Percentiles rank a stretch among this genome's conserved stretches.
These are phyloP conservation scores for Escallonia rubra DNA, from an alignment of 129 eudicot genomes.

Conservation along the genomic window DNA sequence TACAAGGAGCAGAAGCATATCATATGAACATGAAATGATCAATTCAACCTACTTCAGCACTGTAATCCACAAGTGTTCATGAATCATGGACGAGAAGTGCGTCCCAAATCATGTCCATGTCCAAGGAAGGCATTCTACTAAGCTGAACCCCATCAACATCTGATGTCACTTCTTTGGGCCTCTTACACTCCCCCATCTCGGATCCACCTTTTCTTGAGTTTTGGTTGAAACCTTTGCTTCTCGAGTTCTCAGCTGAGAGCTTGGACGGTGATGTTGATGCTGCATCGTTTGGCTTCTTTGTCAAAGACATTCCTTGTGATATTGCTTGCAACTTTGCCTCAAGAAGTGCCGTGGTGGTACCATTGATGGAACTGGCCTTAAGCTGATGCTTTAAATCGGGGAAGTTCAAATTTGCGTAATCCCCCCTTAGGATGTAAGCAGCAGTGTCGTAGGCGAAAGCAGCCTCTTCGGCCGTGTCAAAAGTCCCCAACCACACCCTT, in stretches of 20 bases:
- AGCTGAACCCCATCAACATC: slow-evolving; percentile 60
- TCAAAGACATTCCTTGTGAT: slow-evolving; percentile 19
- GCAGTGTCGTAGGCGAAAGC: slow-evolving; percentile 93
- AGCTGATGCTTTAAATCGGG: slow-evolving; percentile 68
- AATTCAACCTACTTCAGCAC: neutral
- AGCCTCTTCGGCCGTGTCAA: slow-evolving; percentile 78
- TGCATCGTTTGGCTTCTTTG: neutral
- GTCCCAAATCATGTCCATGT: slow-evolving; percentile 94
- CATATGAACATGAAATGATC: neutral
- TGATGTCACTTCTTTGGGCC: slow-evolving; percentile 16
- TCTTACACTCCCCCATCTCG: slow-evolving; percentile 1
- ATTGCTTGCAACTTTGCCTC: slow-evolving; percentile 62
- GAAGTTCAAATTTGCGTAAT: slow-evolving; percentile 71
- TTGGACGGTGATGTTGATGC: slow-evolving; percentile 13
- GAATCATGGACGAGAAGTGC: slow-evolving; percentile 65
- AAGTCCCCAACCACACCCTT: slow-evolving; percentile 90
- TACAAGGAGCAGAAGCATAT: slow-evolving; percentile 14
- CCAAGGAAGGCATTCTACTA: slow-evolving; percentile 89
- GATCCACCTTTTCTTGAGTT: slow-evolving; percentile 8
- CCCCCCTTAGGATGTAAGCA: slow-evolving; percentile 78
- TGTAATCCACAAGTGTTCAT: slow-evolving; percentile 5
- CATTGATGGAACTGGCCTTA: slow-evolving; percentile 40
- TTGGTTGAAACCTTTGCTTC: neutral
- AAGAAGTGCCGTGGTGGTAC: slow-evolving; percentile 58
- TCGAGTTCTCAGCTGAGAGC: neutral